A percentile compares a stretch with the other conserved stretches of the same genome.
Conservation (phyloP, 1,284 basidiomycete genomes). For the Pascua guehoae region DNA sequence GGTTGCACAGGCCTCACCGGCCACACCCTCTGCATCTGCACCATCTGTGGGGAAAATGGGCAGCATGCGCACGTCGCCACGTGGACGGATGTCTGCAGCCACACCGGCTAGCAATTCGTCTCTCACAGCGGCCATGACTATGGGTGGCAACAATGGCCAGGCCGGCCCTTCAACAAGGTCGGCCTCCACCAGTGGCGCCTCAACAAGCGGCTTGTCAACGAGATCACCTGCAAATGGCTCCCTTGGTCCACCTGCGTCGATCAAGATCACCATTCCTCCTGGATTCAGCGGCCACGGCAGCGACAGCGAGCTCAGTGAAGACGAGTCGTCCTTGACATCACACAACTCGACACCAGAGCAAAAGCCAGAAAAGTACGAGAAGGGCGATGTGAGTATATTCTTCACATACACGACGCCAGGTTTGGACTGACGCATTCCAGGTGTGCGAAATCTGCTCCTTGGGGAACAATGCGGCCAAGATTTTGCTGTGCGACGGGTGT, state of each 20-base stretch:
- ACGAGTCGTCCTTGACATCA: slow-evolving; percentile 20
- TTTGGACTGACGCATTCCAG: slow-evolving; percentile 38
- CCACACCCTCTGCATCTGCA: slow-evolving; percentile 13
- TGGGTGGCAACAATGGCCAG: slow-evolving; percentile 13
- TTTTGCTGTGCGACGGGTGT: slow-evolving; percentile 95
- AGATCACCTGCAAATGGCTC: not conserved
- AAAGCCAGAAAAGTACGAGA: slow-evolving; percentile 33
- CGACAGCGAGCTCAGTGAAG: slow-evolving; percentile 43
- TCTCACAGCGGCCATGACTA: slow-evolving; percentile 9
- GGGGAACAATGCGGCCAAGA: slow-evolving; percentile 80
- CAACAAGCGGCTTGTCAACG: too few relatives aligned
- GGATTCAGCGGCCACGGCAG: slow-evolving; percentile 37
- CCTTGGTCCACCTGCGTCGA: slow-evolving; percentile 8
- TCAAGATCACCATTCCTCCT: slow-evolving; percentile 28
- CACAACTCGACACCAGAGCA: slow-evolving; percentile 13
- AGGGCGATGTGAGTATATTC: slow-evolving; percentile 41
- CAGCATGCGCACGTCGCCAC: slow-evolving; percentile 14
- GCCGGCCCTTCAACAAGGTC: not conserved
- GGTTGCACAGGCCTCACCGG: not conserved
- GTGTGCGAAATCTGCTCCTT: slow-evolving; percentile 87
- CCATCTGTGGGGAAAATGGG: slow-evolving; percentile 17
- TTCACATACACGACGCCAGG: not conserved
- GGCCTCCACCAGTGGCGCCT: not conserved
- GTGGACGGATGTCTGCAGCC: slow-evolving; percentile 1
- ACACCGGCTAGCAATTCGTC: not conserved